Base-by-base conservation (phyloP, 768 basidiomycete genomes). In the Porphyrellus cyaneotinctus region DNA sequence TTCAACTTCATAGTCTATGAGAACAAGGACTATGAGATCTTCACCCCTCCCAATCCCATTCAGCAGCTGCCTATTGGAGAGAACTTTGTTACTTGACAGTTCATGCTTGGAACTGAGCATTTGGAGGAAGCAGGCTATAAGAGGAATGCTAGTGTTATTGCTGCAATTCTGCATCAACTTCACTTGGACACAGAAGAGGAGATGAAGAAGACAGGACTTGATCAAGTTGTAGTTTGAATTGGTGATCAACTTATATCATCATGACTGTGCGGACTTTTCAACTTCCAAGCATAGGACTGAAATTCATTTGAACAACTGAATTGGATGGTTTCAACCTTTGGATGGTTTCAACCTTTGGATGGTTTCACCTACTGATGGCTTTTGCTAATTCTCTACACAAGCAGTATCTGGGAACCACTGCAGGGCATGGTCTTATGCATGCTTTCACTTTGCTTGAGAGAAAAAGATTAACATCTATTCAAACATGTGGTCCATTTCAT, bases 201-300 rank as follows among this genome's bases (percentile, higher is more conserved):
- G 30, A 51, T 54, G 43, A 60, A 62, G 54, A 52, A 59, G 22
- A 56, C 51, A 0, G 61, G 60, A 17, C 13, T 48, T 0, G 47
- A 71, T 13, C 41, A 53, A 8, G 24, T 76, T 1, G 51, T 77
- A 11, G 54, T 61, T 1, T 74, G 70, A 69, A 48, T 67, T 32
- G 66, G 72, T 0, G 73, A 73, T 54, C 72, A 75, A 52, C 64
- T 79, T 15, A 79, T 73, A n/a, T n/a, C n/a, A n/a, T n/a, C n/a
- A n/a, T n/a, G n/a, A n/a, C n/a, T n/a, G n/a, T 0, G 61, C 69
- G 71, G 71, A 0, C 61, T 79, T 23, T 73, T 63, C 45, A 63
- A 64, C 14, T 75, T 61, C 42, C 65, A 64, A 0, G 53, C 60
- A 0, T 63, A 73, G n/a, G 78, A 79, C 49, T 37, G 53, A 9